Evolutionary conservation across 208 protist species (phyloP).

Genomic region (Trypanosoma theileri): DNA sequence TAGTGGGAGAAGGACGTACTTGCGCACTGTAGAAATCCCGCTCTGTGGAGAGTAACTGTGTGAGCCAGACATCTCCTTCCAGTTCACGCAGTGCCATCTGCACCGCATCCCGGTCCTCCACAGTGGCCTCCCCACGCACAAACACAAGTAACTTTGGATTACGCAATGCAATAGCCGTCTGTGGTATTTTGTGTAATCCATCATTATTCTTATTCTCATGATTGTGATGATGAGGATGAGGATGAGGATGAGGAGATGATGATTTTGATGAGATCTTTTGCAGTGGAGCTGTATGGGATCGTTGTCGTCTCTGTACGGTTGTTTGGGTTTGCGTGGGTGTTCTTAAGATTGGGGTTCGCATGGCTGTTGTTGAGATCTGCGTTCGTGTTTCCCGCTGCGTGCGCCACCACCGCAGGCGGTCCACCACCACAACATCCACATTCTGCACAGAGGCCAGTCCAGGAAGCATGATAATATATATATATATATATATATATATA

Average conservation of each 20-base stretch:
- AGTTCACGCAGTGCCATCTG: constrained; percentile 10
- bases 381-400: constrained; percentile 26
- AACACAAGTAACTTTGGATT: constrained; percentile 57
- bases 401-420: constrained; percentile 79
- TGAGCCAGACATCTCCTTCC: constrained; percentile 39
- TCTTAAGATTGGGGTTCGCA: too few species aligned
- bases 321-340: not conserved
- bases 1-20: constrained; percentile 11
- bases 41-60: constrained; percentile 44
- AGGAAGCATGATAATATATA: constrained; percentile 11
- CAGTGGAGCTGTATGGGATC: not conserved
- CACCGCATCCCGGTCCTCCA: not conserved
- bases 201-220: not conserved
- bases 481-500: too few species aligned
- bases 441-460: not conserved
- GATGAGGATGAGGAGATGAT: not conserved
- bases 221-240: not conserved
- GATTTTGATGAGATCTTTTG: not conserved
- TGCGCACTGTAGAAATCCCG: constrained; percentile 59
- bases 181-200: not conserved
- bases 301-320: not conserved
- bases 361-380: not conserved
- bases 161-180: constrained; percentile 46
- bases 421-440: constrained; percentile 37
- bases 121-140: constrained; percentile 3